Conservation (phyloP, 306 rosid species). For the Quercus glauca region DNA sequence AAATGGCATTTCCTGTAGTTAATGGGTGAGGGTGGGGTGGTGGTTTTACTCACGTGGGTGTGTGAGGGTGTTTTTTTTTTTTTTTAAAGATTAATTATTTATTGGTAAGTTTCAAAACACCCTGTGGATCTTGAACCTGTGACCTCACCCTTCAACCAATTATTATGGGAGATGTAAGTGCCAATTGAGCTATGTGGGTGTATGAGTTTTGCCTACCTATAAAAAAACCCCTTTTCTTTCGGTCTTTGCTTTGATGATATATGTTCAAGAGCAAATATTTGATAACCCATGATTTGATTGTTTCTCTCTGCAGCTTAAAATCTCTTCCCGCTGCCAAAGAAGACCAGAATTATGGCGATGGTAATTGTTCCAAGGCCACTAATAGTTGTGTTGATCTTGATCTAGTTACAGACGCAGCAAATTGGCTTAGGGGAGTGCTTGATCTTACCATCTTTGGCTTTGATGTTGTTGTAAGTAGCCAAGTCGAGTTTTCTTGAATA, state of each 20-base stretch:
- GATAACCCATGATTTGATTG: background rate
- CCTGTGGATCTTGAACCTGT: too few species aligned
- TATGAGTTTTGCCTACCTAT: background rate
- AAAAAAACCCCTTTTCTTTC: background rate
- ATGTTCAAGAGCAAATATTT: background rate
- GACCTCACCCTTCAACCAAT: too few species aligned
- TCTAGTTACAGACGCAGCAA: conserved; percentile 61
- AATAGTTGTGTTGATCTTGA: conserved; percentile 45
- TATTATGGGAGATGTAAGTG: too few species aligned
- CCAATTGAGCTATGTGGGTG: too few species aligned
- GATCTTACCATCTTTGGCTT: conserved; percentile 78
- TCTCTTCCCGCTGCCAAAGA: conserved; percentile 55
- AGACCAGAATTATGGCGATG: conserved; percentile 21
- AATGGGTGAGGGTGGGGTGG: background rate
- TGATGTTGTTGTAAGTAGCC: conserved; percentile 70
- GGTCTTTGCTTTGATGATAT: background rate
- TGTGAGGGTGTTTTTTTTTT: background rate
- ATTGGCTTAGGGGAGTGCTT: conserved; percentile 65
- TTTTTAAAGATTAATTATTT: too few species aligned
- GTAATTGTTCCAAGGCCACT: conserved; percentile 19
- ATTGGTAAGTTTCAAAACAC: too few species aligned
- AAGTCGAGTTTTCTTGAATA: background rate
- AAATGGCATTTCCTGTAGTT: background rate
- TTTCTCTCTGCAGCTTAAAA: conserved; percentile 47
- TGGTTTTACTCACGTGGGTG: background rate